These are phyloP conservation scores for Exophiala sp. DNA, from an alignment of 2,329 filamentous ascomycete species.

Conservation along the genomic window DNA sequence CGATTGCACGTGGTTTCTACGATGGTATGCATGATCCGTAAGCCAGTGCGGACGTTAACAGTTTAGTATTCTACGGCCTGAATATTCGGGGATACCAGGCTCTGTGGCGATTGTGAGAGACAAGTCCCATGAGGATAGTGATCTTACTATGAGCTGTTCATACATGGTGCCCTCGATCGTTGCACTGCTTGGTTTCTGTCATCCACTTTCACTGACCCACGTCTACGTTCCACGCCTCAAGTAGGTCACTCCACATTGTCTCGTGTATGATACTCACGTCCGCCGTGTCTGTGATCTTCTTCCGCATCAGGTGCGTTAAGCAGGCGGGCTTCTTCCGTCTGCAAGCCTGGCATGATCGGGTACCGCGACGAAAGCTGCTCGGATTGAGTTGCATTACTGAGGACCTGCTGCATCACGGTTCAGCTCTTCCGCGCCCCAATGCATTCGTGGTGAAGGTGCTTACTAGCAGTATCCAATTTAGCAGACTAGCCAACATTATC, in stretches of 20 bases:
- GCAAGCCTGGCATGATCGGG: background rate
- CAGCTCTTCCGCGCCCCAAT: background rate
- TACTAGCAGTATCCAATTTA: constrained; percentile 19
- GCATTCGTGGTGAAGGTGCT: background rate
- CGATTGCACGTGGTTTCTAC: background rate
- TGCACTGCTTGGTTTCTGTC: no score
- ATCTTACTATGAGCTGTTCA: no score
- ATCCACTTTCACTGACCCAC: background rate
- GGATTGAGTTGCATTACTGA: background rate
- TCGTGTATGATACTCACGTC: background rate
- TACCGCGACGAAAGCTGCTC: background rate
- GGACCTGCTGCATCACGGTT: background rate
- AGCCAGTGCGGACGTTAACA: no score
- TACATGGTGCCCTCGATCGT: no score
- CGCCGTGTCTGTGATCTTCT: background rate
- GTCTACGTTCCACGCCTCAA: background rate
- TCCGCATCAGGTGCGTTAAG: background rate
- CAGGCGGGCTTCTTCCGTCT: background rate
- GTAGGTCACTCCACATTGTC: background rate
- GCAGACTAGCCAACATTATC: constrained; percentile 19
- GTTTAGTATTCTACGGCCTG: no score
- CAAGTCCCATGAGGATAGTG: no score
- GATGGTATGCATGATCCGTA: no score
- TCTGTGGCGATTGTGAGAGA: no score
- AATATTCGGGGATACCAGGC: no score